phyloP scores from a whole-genome alignment of 1,284 basidiomycete species.

The Trichosporon inkin region DNA sequence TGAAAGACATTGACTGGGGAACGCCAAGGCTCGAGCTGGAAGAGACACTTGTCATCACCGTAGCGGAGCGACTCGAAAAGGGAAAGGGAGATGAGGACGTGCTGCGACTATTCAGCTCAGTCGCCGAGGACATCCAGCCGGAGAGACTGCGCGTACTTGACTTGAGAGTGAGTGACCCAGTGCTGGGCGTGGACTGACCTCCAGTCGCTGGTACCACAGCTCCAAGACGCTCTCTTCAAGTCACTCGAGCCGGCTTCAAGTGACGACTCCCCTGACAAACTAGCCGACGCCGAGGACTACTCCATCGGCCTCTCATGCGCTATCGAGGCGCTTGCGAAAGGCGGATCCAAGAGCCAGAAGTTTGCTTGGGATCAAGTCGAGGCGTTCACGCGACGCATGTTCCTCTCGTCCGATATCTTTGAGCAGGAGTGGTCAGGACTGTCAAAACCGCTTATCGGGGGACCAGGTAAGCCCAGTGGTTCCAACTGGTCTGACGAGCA shows the following conservation, averaged over 20 bases:
- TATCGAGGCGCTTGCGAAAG: conserved; percentile 23
- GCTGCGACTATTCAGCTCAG: conserved; percentile 19
- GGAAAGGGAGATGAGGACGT: conserved; percentile 7
- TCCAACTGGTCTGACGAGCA: not conserved
- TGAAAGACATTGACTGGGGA: conserved; percentile 30
- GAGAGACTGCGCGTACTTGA: conserved; percentile 26
- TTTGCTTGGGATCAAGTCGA: conserved; percentile 24
- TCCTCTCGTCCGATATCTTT: conserved; percentile 10
- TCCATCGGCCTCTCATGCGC: conserved; percentile 22
- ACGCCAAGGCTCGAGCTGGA: conserved; percentile 26
- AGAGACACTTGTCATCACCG: conserved; percentile 27
- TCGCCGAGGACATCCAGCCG: conserved; percentile 19
- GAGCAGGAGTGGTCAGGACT: conserved; percentile 12
- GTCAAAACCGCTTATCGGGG: conserved; percentile 2
- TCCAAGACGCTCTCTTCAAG: conserved; percentile 13
- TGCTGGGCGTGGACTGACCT: not conserved
- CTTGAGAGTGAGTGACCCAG: conserved; percentile 18
- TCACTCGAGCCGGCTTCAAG: conserved; percentile 8
- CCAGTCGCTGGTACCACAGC: conserved; percentile 10
- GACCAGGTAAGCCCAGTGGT: conserved; percentile 4
- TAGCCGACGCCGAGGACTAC: conserved; percentile 5
- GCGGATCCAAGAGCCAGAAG: conserved; percentile 18
- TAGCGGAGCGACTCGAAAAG: conserved; percentile 17
- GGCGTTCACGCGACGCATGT: conserved; percentile 23
- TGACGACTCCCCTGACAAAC: not conserved